Evolutionary conservation across 2,329 filamentous ascomycete species (phyloP), one percentile per base, ranked within the genome.

Genomic region (Golovinomyces cichoracearum): DNA sequence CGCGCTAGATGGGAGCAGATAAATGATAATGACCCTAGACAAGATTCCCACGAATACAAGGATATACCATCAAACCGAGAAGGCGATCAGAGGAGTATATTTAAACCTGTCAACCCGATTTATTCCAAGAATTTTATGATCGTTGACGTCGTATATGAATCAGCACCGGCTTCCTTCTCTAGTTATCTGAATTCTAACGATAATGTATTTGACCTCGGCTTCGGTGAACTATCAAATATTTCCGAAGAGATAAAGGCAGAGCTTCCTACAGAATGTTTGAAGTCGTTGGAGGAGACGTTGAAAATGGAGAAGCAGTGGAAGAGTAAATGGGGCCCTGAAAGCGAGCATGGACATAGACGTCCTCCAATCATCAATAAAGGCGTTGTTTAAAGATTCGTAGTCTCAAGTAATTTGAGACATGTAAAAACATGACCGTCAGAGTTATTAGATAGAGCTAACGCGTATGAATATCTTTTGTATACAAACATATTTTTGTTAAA

Each of bases 1-100:
- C 82, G 84, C 56, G 84, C 77, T 9, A 78, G 79, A 51, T 85
- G 86, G 67, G 83, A 90, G 63, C 75, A 80, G 52, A 68, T 92
- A 2, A 62, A 71, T 12, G 62, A 66, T 35, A 47, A 58, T n/a
- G 56, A 60, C 27, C 37, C 51, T 22, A 21, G 6, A 17, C 27
- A 50, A 49, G 15, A 50, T 46, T 38, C 27, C 13, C 29, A 52
- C 7, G 37, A 48, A 27, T n/a, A n/a, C n/a, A 53, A 54, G 42
- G 54, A 55, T 15, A 47, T 55, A 31, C 19, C 17, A 1, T 21
- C 25, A 46, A 25, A 49, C 4, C 40, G 51, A 17, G 50, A 50
- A 6, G 48, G 51, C 17, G 49, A 46, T 48, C 22, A 48, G 50
- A 26, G 61, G 61, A 63, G 64, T 26, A 66, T 68, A 25, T 75